Evolutionary conservation across 2,329 filamentous ascomycete species (phyloP), one percentile per base, ranked within the genome.

Genomic region (Botryotinia convoluta): DNA sequence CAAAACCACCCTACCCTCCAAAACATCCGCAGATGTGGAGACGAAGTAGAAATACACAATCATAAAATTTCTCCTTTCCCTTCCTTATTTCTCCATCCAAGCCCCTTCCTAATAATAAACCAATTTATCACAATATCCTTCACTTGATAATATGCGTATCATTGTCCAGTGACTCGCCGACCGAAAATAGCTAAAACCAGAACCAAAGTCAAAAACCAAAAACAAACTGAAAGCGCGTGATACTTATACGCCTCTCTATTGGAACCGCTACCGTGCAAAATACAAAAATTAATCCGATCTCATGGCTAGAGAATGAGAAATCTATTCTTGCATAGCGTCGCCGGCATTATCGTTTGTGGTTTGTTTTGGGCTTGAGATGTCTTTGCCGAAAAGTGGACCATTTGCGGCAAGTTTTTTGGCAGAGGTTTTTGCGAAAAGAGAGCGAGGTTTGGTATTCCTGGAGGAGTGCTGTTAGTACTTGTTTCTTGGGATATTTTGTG

Each of bases 401-500:
- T 67, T 74, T 32, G 65, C 65, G 32, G 73, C 63, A 80, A 90
- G 84, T 81, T 88, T 90, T 87, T 90, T 91, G 83, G 85, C 84
- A 68, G 89, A 90, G 64, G 89, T 86, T 81, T 90, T 88, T 74
- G 89, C 89, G 80, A 92, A 92, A 78, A 92, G 86, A 4, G 89
- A 91, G 82, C 89, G 90, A 74, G 89, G 89, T 84, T 91, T 91
- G 81, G 85, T 86, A 79, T 89, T 91, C 78, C 45, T 63, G 39
- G 64, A 42, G 6, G 45, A 75, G 81, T 79, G 60, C 63, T 79
- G n/a, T 74, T 67, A 64, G 57, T 81, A 62, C 62, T 32, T 42
- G 5, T 59, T 59, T 35, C n/a, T 37, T 45, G n/a, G 7, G 1
- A 16, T 18, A 9, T n/a, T 57, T 14, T 5, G 6, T n/a, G n/a